These are phyloP conservation scores for Effrenium voratum DNA, from an alignment of 73 alveolate genomes.

Conservation along the genomic window DNA sequence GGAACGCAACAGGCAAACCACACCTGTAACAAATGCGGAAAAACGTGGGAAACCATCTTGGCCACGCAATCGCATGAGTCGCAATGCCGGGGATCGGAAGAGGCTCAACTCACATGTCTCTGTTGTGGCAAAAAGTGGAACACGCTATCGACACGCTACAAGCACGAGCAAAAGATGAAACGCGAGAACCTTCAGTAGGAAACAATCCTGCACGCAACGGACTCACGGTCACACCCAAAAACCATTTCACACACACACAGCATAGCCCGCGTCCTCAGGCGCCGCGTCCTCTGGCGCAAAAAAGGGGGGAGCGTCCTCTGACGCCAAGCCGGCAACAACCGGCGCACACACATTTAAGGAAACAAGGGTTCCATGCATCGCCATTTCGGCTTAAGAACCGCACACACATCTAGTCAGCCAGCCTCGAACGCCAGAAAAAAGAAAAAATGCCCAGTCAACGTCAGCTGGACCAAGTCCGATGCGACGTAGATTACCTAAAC, in stretches of 20 bases:
- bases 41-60: neutral
- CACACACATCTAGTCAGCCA: neutral
- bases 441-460: neutral
- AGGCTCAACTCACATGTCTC: neutral
- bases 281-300: neutral
- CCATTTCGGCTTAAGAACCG: neutral
- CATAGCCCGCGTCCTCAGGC: neutral
- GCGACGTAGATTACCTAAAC: neutral
- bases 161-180: neutral
- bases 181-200: neutral
- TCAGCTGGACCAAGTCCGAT: neutral
- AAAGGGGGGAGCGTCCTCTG: neutral
- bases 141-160: neutral
- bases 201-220: neutral
- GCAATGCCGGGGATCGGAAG: neutral
- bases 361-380: neutral
- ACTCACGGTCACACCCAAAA: neutral
- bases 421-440: neutral
- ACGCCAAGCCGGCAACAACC: neutral
- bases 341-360: neutral
- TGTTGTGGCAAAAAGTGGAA: neutral
- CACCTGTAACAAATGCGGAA: neutral
- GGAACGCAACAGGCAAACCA: neutral
- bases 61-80: neutral
- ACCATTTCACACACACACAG: neutral